Evolutionary conservation across 2,329 filamentous ascomycete species (phyloP), one percentile per base, ranked within the genome.

Genomic region (Davidsoniella eucalypti): DNA sequence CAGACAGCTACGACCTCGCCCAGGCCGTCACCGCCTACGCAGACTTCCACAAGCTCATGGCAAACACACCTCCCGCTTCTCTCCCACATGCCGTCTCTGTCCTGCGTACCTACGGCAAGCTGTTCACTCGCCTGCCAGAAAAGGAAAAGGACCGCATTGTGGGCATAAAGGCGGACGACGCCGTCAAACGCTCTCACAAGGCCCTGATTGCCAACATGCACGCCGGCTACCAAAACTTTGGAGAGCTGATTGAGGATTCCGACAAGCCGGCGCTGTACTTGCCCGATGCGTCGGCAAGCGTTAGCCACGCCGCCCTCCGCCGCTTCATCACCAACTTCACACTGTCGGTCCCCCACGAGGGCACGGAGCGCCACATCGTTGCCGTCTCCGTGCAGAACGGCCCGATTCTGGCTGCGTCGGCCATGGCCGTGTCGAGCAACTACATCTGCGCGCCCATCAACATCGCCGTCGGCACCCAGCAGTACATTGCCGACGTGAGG

Each of bases 301-400:
- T 67, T 47, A 61, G 63, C 5, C 60, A 67, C 45, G 53, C 55
- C 12, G 59, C 57, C 1, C 56, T 69, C 3, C 54, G 55, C 9
- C 52, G 56, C 2, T 66, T 66, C 45, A 58, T 66, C 18, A 49
- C 52, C 17, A 56, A 54, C 9, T 67, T 69, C 46, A 51, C 53
- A 2, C 57, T 69, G 2, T 60, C 63, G 4, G 45, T 57, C 1
- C 14, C 42, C 2, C 47, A 53, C 7, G 52, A 47, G 2, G 41
- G 33, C 1, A 42, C 47, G 9, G 52, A 44, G 39, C 69, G 69
- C 54, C 68, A 69, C 2, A 61, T 70, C 10, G 64, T 74, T 8
- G 71, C 68, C 25, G 66, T 76, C 43, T 68, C 71, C 2, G 57
- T 76, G 4, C 71, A 71, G 1, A 76, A 76, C 55, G 72, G 73